Evolutionary conservation across 78 protist genomes (phyloP), one percentile per base, ranked within the genome.

Genomic region (Anaeramoeba flamelloides): DNA sequence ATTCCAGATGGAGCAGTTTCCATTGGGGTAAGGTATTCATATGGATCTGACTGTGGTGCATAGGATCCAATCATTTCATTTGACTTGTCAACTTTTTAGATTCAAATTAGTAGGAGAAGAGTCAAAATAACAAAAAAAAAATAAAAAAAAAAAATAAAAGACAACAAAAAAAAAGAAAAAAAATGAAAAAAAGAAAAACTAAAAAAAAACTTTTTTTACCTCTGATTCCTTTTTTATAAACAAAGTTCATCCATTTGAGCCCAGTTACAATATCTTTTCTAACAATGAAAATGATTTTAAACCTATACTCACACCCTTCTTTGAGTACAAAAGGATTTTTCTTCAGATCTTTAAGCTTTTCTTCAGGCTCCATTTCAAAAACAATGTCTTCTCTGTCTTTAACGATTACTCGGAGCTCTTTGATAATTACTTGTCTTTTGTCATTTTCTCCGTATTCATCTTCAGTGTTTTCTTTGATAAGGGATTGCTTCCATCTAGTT

Each of bases 211-310:
- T 17, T 0, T 22, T 40, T 81, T 32, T 39, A 85, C 88, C 80
- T 1, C 41, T 80, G 80, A 90, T 39, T 33, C 87, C 86, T 76
- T 74, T 65, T 77, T 88, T 88, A 77, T 88, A 85, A 75, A 85
- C 89, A 26, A 74, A 36, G 83, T 86, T 88, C 0, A 84, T 3
- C 80, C 83, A 88, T 79, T 82, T 81, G 81, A 90, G 90, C 32
- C 91, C 93, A 30, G 87, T n/a, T 3, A 90, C 90, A 74, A 88
- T 86, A 17, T 90, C 91, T 82, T 89, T 84, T 38, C 87, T 86
- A 38, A 90, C 89, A 30, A 69, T 38, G 90, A 88, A 90, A 31
- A 74, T 38, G 40, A 88, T n/a, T 41, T 36, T n/a, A 74, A 90
- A 75, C 77, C 84, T 85, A 76, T 87, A 88, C 3, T 86, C 40